Conservation (phyloP, 192 early-diverging fungal species). For the Entomortierella lignicola region DNA sequence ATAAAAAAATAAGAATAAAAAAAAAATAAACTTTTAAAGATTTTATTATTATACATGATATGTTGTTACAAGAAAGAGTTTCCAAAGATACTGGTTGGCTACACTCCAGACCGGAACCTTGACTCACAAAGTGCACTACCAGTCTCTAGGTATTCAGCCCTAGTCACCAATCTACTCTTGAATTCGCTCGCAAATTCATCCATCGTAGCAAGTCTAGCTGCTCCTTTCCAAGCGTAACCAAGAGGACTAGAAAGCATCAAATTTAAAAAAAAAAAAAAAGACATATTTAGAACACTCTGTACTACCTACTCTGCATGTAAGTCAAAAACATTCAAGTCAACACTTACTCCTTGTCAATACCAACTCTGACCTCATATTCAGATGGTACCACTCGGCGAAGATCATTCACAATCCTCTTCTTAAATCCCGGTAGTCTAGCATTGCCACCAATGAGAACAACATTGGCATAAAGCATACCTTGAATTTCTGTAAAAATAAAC, state of each 20-base stretch:
- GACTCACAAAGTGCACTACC: constrained; percentile 67
- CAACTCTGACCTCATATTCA: constrained; percentile 67
- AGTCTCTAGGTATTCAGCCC: constrained; percentile 71
- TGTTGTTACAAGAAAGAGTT: not conserved
- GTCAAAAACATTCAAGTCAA: too few relatives aligned
- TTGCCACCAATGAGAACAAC: constrained; percentile 79
- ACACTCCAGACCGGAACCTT: constrained; percentile 56
- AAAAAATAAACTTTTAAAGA: not conserved
- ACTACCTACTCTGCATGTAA: too few relatives aligned
- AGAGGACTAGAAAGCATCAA: constrained; percentile 52
- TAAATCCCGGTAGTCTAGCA: constrained; percentile 69
- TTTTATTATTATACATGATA: constrained; percentile 3
- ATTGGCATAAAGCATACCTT: constrained; percentile 75
- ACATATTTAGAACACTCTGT: not conserved
- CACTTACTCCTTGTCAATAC: constrained; percentile 69
- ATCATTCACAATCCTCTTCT: constrained; percentile 66
- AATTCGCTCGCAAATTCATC: constrained; percentile 60
- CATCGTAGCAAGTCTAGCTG: constrained; percentile 48
- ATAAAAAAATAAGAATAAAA: too few relatives aligned
- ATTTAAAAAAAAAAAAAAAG: not conserved
- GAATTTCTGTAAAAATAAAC: constrained; percentile 54
- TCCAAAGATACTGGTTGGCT: not conserved
- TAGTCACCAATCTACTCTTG: constrained; percentile 62
- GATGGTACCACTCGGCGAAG: constrained; percentile 65
- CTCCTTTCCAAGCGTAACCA: constrained; percentile 70